Percentiles rank a stretch among this genome's conserved stretches.
Evolutionary conservation across 805 yeast species (phyloP).

Genomic region (Metschnikowia aberdeeniae): DNA sequence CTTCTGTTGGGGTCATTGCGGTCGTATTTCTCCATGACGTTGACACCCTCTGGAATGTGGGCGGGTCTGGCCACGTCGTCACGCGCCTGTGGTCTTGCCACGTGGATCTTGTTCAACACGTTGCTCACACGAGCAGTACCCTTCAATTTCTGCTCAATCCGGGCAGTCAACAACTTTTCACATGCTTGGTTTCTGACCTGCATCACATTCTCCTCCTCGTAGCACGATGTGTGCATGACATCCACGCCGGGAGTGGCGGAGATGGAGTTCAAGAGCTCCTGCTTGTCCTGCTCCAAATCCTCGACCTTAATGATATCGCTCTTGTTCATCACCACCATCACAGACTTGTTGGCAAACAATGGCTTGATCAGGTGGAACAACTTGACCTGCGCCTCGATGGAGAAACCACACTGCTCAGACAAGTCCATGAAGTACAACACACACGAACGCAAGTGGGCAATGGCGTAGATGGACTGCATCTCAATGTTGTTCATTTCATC

Average conservation of each 20-base stretch:
- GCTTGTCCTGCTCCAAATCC: constrained; percentile 75
- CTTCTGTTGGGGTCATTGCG: constrained; percentile 77
- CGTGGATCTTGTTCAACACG: constrained; percentile 93
- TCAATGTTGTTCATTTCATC: constrained; percentile 99
- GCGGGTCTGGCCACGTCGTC: constrained; percentile 82
- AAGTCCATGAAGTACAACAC: constrained; percentile 97
- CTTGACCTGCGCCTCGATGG: constrained; percentile 95
- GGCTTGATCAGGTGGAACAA: constrained; percentile 96
- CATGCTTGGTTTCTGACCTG: constrained; percentile 95
- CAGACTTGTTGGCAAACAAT: constrained; percentile 93
- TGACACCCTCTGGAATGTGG: constrained; percentile 74
- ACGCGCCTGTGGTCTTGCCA: constrained; percentile 82
- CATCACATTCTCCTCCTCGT: constrained; percentile 92
- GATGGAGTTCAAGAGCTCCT: constrained; percentile 64
- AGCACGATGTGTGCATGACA: constrained; percentile 89
- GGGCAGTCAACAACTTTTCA: constrained; percentile 89
- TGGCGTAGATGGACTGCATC: constrained; percentile 98
- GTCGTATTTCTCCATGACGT: constrained; percentile 62
- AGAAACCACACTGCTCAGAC: constrained; percentile 98
- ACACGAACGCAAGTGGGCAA: constrained; percentile 96
- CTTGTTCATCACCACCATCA: constrained; percentile 92
- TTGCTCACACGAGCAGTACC: constrained; percentile 84
- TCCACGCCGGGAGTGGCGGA: constrained; percentile 75
- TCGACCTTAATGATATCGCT: constrained; percentile 84
- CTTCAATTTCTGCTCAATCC: constrained; percentile 95